phyloP scores from a whole-genome alignment of 176 grass and related monocot species.

The Avena sativa region DNA sequence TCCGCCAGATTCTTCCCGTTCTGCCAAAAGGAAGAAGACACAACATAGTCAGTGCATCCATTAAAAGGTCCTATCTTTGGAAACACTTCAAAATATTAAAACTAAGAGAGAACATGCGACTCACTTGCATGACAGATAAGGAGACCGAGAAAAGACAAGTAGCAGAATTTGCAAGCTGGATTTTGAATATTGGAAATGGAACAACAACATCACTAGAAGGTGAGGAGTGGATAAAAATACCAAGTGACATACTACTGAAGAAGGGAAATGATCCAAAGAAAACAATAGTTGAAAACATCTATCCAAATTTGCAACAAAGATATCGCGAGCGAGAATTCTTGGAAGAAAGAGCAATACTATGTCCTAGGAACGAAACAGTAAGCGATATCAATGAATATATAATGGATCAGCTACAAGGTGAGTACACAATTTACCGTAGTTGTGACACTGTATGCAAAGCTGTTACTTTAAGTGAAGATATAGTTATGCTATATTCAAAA shows the following conservation, averaged over 20 bases:
- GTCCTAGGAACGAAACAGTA: not conserved
- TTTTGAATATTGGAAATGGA: conserved; percentile 6
- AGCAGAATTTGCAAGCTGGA: not conserved
- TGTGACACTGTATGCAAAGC: too few species aligned
- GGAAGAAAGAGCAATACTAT: not conserved
- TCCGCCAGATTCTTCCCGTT: not conserved
- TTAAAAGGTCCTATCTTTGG: conserved; percentile 12
- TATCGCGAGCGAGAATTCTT: not conserved
- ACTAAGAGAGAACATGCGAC: not conserved
- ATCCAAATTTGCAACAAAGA: not conserved
- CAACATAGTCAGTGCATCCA: not conserved
- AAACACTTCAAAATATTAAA: not conserved
- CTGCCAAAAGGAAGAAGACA: not conserved
- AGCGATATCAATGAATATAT: not conserved
- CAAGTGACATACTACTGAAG: not conserved
- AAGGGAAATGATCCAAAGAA: not conserved
- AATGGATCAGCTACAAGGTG: not conserved
- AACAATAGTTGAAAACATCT: not conserved
- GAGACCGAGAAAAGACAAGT: not conserved
- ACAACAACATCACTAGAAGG: not conserved
- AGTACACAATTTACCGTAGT: too few species aligned
- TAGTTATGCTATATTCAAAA: too few species aligned
- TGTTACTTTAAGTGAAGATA: too few species aligned
- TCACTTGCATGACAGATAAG: not conserved
- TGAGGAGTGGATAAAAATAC: not conserved